Evolutionary conservation across 1,284 basidiomycete genomes (phyloP), one percentile per base, ranked within the genome.

Genomic region (Apiotrichum laibachii): DNA sequence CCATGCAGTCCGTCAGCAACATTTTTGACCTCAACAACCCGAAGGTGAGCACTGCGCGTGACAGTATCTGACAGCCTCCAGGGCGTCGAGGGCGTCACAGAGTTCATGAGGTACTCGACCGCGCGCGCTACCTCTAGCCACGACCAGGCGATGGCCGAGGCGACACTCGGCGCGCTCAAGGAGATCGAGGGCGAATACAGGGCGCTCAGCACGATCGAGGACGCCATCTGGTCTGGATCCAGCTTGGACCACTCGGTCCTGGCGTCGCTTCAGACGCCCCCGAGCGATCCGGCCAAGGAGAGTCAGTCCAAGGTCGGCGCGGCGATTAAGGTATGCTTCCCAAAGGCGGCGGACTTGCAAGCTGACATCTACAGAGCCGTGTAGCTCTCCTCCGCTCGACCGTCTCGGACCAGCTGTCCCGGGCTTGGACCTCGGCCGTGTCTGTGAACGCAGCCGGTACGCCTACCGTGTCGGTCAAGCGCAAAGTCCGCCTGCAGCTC

Each of bases 201-300:
- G 12, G 43, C 42, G 13, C 33, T 76, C 10, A 35, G 57, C 18
- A 59, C 55, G 46, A 59, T 76, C 0, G 73, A 74, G 59, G 55
- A 65, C 31, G 70, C 69, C 1, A 59, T 76, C 1, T 72, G 69
- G 69, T 49, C 47, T 1, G 73, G 71, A 10, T 33, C 56, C 34
- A 64, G 67, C 3, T 69, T 67, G 12, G 70, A 72, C 18, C 57
- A 55, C 1, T 59, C 59, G 56, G 67, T 71, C 0, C 37, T 73
- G 0, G 44, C 57, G 1, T 63, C 61, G 18, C 51, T 72, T n/a
- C 34, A 48, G 60, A 2, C 19, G 59, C 21, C 22, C 11, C 9
- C 19, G 26, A 19, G 7, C 33, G 19, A 22, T 13, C 19, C 37
- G 10, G 11, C 37, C 5, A 16, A 37, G 7, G 15, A 15, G 9